Base-by-base conservation (phyloP, 2,329 filamentous ascomycete genomes). In the Colletotrichum acutatum region DNA sequence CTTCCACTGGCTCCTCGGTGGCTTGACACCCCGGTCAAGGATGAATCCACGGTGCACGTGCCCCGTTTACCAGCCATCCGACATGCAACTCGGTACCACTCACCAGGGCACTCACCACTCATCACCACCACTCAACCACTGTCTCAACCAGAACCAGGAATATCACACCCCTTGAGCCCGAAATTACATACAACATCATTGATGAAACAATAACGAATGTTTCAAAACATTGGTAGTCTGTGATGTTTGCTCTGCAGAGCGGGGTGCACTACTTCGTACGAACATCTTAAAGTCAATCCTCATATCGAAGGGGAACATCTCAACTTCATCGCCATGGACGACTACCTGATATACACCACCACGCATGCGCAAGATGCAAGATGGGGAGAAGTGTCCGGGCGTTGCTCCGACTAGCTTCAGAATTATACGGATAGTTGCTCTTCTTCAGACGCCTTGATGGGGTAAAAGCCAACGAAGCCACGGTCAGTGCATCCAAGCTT, bases 161-260 rank as follows among this genome's bases (percentile, higher is more conserved):
- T 53, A 37, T 11, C 3, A 34, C 24, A 58, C 54, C 59, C 60
- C 46, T 64, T 57, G 53, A 57, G 37, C 32, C 32, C 28, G 28
- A 22, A 42, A 42, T 56, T 52, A 54, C 53, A 56, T 37, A 49
- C 52, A 73, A 66, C 57, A 22, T 61, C 61, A 66, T 49, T 12
- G 66, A 71, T 71, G 67, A 73, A 73, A 73, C 71, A 66, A 42
- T 22, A 6, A 65, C 49, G 54, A 73, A 73, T 73, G 71, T 73
- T 73, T 73, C 56, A 61, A 71, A 73, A 66, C 71, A 73, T 71
- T 22, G 22, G 26, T 34, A 73, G 61, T 65, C 54, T 57, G 71
- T 71, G 24, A 73, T 60, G 12, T 57, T 28, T 22, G 37, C 14
- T 26, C 24, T 30, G 42, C 7, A 8, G 42, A 49, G 42, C 42